Conservation (phyloP, 352 stramenopile genomes). For the Phytophthora rubi region DNA sequence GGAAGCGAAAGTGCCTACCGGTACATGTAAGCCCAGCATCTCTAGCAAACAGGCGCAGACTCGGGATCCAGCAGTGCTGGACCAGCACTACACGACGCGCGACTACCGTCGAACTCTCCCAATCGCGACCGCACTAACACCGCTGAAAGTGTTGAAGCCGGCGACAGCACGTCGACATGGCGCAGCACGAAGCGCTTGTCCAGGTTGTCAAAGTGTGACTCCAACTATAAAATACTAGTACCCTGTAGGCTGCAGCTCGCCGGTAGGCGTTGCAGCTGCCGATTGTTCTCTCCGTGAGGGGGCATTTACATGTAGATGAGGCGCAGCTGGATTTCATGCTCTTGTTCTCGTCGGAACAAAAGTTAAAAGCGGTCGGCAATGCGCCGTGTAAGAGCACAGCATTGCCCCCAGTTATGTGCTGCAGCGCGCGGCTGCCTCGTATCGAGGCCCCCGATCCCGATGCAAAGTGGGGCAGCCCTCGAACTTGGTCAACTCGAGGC, state of each 20-base stretch:
- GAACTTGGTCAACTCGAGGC: not conserved
- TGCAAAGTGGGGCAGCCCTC: not conserved
- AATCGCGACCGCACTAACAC: conserved; percentile 7
- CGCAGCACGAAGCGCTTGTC: not conserved
- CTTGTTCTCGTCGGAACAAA: conserved; percentile 26
- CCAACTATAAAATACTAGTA: not conserved
- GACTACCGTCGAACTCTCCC: conserved; percentile 15
- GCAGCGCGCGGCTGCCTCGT: conserved; percentile 4
- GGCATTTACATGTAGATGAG: conserved; percentile 14
- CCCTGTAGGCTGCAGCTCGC: not conserved
- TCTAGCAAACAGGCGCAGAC: conserved; percentile 20
- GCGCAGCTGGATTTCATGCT: conserved; percentile 16
- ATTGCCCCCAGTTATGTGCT: conserved; percentile 13
- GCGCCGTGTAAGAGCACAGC: not conserved
- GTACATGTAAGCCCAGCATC: not conserved
- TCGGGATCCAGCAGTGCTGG: not conserved
- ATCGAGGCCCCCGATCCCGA: not conserved
- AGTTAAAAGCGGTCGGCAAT: conserved; percentile 11
- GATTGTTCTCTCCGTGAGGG: conserved; percentile 25
- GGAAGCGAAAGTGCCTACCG: conserved; percentile 3
- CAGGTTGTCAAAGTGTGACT: not conserved
- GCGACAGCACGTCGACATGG: conserved; percentile 20
- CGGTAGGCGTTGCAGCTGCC: conserved; percentile 21
- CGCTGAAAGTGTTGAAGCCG: conserved; percentile 17
- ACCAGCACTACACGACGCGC: conserved; percentile 15